These are phyloP conservation scores for Stachybotrys echinatus DNA, from an alignment of 2,329 filamentous ascomycete genomes.

Conservation along the genomic window DNA sequence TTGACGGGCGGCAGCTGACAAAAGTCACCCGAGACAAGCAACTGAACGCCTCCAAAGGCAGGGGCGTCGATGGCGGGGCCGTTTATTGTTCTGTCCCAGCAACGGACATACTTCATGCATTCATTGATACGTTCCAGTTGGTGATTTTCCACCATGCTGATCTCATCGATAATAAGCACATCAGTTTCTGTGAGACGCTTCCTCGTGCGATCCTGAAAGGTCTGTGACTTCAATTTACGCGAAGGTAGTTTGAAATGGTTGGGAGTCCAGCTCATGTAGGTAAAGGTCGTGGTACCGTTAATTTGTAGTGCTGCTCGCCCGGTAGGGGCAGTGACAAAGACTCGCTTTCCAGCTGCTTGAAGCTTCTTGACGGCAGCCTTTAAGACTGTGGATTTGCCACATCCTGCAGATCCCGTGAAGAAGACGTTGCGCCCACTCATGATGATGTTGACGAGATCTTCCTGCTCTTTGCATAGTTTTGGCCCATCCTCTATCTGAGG, in stretches of 20 bases:
- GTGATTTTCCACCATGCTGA: conserved; percentile 58
- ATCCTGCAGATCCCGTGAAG: conserved; percentile 58
- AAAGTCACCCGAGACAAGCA: conserved; percentile 40
- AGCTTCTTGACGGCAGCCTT: conserved; percentile 13
- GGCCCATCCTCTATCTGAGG: conserved; percentile 1
- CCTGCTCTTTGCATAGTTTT: conserved; percentile 14
- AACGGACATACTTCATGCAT: conserved; percentile 23
- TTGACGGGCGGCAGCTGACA: conserved; percentile 55
- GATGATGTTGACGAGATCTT: conserved; percentile 35
- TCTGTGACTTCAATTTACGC: neutral
- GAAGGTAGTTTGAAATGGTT: conserved; percentile 13
- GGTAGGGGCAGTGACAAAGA: conserved; percentile 54
- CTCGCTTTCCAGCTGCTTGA: conserved; percentile 12
- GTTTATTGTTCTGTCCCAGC: neutral
- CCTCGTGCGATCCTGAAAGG: conserved; percentile 7
- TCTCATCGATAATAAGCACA: conserved; percentile 60
- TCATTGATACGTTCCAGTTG: conserved; percentile 15
- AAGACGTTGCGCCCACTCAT: conserved; percentile 51
- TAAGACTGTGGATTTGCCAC: conserved; percentile 20
- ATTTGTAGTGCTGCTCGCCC: conserved; percentile 54
- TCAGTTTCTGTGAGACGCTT: conserved; percentile 38
- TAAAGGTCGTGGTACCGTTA: conserved; percentile 50
- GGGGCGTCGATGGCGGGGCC: neutral
- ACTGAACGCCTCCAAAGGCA: conserved; percentile 18
- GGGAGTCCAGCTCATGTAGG: conserved; percentile 51